Base-by-base conservation (phyloP, 164 flowering plant species). In the Nymphaea thermarum region DNA sequence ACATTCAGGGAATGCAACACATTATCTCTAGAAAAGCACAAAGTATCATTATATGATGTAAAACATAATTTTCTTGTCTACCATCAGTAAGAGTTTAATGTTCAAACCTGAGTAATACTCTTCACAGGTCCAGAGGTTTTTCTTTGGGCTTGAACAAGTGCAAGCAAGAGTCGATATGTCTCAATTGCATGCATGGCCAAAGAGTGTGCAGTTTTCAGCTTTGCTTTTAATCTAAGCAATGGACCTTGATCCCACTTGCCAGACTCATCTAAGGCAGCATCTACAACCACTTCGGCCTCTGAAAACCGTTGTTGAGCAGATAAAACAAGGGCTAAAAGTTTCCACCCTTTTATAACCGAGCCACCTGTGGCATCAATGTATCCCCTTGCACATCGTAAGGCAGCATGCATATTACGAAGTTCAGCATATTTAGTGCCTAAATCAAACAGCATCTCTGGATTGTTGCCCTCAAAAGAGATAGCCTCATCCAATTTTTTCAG, bases 221-320 rank as follows among this genome's bases (percentile, higher is more conserved):
- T 87, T 43, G 99, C 96, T 72, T 91, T 94, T 76, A 88, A 76
- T 78, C 84, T 85, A n/a, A 94, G 91, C 55, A 94, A 72, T 65
- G 96, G 87, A 65, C 93, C 98, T 81, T 90, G 99, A 69, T 94
- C 98, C 99, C 98, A 94, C 82, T 87, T 94, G 67, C 92, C 78
- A 65, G 98, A 91, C 79, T 91, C 98, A 73, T 91, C 94, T 73
- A 94, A 81, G 71, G 99, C 99, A 44, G 98, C 98, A 81, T 88
- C 98, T 65, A 74, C 86, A 10, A 91, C 96, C 65, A 84, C 86
- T 74, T 84, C 89, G 16, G 96, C 96, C 75, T 94, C 98, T n/a
- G 87, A 71, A 79, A 78, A 88, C 67, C 87, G 78, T 64, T 87
- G 85, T 68, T 90, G 98, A 65, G 98, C 90, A 66, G 98, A 88